Percentiles rank a stretch among this genome's conserved stretches.
These are phyloP conservation scores for Eragrostis curvula DNA, from an alignment of 176 grass and related monocot genomes.

Conservation along the genomic window DNA sequence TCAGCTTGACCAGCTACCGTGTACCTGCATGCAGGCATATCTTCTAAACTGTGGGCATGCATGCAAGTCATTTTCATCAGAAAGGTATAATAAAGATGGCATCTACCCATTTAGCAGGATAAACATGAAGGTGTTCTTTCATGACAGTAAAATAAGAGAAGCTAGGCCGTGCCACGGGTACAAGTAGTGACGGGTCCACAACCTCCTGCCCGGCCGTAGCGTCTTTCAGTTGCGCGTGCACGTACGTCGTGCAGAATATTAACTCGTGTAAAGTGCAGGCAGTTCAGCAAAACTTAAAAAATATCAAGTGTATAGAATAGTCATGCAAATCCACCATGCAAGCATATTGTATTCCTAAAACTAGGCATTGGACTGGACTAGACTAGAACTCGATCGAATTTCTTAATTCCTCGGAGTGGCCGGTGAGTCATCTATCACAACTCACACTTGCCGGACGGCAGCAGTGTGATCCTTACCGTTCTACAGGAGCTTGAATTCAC, in stretches of 20 bases:
- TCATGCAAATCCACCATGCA: background rate
- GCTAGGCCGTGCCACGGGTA: background rate
- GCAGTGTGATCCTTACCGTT: too few species aligned
- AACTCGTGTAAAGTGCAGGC: too few species aligned
- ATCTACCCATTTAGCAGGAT: background rate
- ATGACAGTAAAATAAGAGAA: background rate
- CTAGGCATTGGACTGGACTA: background rate
- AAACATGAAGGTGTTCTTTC: background rate
- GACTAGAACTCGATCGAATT: background rate
- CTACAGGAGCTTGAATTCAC: too few species aligned
- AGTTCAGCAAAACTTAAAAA: too few species aligned
- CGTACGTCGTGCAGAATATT: background rate
- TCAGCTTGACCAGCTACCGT: slow-evolving; percentile 4
- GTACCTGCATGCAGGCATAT: background rate
- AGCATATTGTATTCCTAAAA: background rate
- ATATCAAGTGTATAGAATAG: background rate
- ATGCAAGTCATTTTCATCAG: slow-evolving; percentile 20
- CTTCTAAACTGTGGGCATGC: background rate
- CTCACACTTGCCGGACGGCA: too few species aligned
- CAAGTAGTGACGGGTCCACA: background rate
- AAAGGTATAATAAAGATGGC: background rate
- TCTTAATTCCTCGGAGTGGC: background rate
- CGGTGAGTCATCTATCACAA: background rate
- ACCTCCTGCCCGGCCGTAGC: too few species aligned
- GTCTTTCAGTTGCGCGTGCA: background rate